Evolutionary conservation across 148 eudicot species (phyloP), one percentile per base, ranked within the genome.

Genomic region (Rhododendron ferrugineum): DNA sequence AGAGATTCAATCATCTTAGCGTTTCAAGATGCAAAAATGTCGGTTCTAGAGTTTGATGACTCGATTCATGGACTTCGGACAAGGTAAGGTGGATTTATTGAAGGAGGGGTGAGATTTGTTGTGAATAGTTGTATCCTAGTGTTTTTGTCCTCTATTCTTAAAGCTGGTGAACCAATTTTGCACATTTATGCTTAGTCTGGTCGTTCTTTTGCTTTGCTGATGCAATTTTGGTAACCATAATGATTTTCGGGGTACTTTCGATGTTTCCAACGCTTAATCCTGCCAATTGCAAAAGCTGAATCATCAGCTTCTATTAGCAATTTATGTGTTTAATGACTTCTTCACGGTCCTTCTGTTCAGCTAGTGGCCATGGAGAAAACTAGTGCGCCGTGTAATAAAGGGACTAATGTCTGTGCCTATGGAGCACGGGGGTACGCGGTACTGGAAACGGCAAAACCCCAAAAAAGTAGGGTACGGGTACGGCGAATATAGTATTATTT

Each of bases 41-140:
- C 99, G 47, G 93, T 96, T 85, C 82, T 96, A 83, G 98, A 96
- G 88, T 96, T 89, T 90, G 99, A 96, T 87, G 99, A 96, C 85
- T 93, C 99, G 68, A 90, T 88, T 78, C 93, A 96, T 86, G 95
- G 93, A 83, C 92, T 96, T 79, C 92, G 93, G 70, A 90, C 91
- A 74, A 96, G 99, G 99, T 96, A 87, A 90, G 93, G 76, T 82
- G 66, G 68, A 78, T 18, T 37, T 64, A 44, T 52, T 58, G 80
- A 32, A 13, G 52, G 80, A 73, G 34, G 54, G 28, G 4, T 15
- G 30, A 49, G 62, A 72, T 37, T 44, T 81, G 46, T 58, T 82
- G 70, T 9, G 23, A 49, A 13, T 36, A 37, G 28, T 30, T 78
- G 73, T 40, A 84, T 84, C 75, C 49, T 85, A 15, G 28, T 73